Conservation (phyloP, 441 rosid species). For the Croton setiger region DNA sequence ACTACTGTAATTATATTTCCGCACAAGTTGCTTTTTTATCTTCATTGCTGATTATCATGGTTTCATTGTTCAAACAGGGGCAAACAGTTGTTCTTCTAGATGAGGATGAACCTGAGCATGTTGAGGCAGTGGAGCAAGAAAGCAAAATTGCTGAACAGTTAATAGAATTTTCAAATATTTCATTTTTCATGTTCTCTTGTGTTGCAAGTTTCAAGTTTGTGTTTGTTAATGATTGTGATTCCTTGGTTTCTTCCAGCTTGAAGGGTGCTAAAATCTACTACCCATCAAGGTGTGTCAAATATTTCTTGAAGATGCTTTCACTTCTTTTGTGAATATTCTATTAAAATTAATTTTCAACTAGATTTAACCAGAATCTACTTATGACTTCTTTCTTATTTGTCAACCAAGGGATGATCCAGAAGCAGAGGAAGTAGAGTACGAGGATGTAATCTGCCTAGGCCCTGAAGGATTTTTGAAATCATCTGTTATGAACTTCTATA, state of each 20-base stretch:
- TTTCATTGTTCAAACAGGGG: constrained; percentile 29
- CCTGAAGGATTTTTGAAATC: constrained; percentile 71
- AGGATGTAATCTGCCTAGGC: constrained; percentile 59
- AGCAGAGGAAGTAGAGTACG: constrained; percentile 56
- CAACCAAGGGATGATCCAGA: constrained; percentile 65
- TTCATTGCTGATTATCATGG: constrained; percentile 11
- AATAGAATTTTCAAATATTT: constrained; percentile 13
- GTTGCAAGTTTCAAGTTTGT: constrained; percentile 16
- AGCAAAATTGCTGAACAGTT: constrained; percentile 56
- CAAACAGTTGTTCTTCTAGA: constrained; percentile 58
- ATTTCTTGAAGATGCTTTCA: constrained; percentile 11
- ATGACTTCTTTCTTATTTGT: constrained; percentile 21
- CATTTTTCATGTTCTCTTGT: constrained; percentile 8
- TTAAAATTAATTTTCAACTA: constrained; percentile 21
- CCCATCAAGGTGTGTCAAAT: constrained; percentile 65
- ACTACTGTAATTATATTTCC: not conserved
- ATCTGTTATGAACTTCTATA: constrained; percentile 81
- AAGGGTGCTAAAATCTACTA: constrained; percentile 56
- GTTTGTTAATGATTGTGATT: constrained; percentile 20
- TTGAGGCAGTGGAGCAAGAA: constrained; percentile 31
- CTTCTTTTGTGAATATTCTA: constrained; percentile 12
- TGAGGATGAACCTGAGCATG: constrained; percentile 61
- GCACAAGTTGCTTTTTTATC: not conserved
- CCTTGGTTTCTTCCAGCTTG: constrained; percentile 46
- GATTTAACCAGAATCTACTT: constrained; percentile 39